Evolutionary conservation across 2,329 filamentous ascomycete species (phyloP).

Genomic region (Hysterium pulicare): DNA sequence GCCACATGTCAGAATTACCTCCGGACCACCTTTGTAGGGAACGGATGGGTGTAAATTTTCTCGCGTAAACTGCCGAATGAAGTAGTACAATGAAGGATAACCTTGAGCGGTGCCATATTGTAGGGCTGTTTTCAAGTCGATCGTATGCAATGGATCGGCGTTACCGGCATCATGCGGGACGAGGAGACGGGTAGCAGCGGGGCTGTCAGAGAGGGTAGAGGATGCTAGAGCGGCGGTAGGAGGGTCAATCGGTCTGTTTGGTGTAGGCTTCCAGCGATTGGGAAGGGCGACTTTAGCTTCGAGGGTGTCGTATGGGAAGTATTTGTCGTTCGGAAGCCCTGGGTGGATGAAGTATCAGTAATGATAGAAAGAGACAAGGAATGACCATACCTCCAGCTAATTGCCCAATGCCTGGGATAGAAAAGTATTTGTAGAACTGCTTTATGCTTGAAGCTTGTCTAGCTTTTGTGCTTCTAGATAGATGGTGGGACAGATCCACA

Average conservation of each 20-base stretch:
- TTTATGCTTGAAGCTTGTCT: slow-evolving; percentile 69
- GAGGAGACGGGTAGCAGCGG: slow-evolving; percentile 52
- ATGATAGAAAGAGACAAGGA: background rate
- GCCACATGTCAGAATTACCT: slow-evolving; percentile 76
- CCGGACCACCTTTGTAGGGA: slow-evolving; percentile 72
- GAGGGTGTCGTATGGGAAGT: slow-evolving; percentile 89
- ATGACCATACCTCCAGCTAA: slow-evolving; percentile 53
- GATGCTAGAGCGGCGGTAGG: slow-evolving; percentile 26
- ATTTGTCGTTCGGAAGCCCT: slow-evolving; percentile 77
- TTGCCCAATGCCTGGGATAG: slow-evolving; percentile 59
- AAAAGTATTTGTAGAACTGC: slow-evolving; percentile 80
- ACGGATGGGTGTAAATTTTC: slow-evolving; percentile 76
- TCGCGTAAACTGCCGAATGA: slow-evolving; percentile 73
- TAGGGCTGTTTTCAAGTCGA: slow-evolving; percentile 76
- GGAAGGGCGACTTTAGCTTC: slow-evolving; percentile 76
- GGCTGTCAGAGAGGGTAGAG: slow-evolving; percentile 23
- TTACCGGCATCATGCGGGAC: slow-evolving; percentile 67
- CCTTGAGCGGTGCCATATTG: slow-evolving; percentile 85
- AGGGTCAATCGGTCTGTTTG: slow-evolving; percentile 57
- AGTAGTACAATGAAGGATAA: slow-evolving; percentile 73
- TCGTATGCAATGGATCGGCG: slow-evolving; percentile 61
- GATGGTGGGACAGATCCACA: slow-evolving; percentile 75
- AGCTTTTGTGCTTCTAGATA: slow-evolving; percentile 65
- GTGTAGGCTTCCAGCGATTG: slow-evolving; percentile 68
- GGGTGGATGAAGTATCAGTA: slow-evolving; percentile 14